phyloP scores from a whole-genome alignment of 1,139 yeast genomes.

The Debaryomycetaceae sp. region DNA sequence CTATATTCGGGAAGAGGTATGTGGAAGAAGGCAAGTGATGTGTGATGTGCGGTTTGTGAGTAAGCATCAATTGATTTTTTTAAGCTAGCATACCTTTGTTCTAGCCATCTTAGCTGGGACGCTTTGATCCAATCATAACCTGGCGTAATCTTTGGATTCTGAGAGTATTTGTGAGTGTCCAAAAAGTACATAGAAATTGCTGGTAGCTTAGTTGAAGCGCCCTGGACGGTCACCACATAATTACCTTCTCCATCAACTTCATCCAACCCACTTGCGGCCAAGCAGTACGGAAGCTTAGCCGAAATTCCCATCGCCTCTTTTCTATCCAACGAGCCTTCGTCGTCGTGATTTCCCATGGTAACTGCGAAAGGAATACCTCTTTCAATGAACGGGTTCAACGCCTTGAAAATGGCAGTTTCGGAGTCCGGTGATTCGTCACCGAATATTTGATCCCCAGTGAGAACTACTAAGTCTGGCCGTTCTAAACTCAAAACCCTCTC shows the following conservation, averaged over 20 bases:
- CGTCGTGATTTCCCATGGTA: slow-evolving; percentile 62
- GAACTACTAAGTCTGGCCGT: slow-evolving; percentile 73
- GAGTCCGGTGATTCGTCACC: slow-evolving; percentile 73
- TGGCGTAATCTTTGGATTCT: slow-evolving; percentile 58
- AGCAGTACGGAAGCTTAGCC: slow-evolving; percentile 60
- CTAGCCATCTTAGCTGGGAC: slow-evolving; percentile 62
- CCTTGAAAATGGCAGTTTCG: slow-evolving; percentile 73
- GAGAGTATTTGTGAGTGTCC: slow-evolving; percentile 77
- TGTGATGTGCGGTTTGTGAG: slow-evolving; percentile 27
- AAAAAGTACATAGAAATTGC: slow-evolving; percentile 67
- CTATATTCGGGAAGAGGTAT: slow-evolving; percentile 86
- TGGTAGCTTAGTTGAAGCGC: slow-evolving; percentile 34
- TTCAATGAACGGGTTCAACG: slow-evolving; percentile 63
- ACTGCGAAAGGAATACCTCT: slow-evolving; percentile 77
- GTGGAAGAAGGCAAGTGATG: slow-evolving; percentile 89
- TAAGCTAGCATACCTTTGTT: slow-evolving; percentile 33
- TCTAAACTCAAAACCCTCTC: slow-evolving; percentile 64
- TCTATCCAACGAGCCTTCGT: slow-evolving; percentile 69
- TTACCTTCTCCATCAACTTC: slow-evolving; percentile 78
- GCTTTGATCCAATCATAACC: slow-evolving; percentile 88
- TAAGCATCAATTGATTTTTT: slow-evolving; percentile 28
- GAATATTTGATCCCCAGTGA: slow-evolving; percentile 84
- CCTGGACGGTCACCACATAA: slow-evolving; percentile 54
- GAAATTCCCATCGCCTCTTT: slow-evolving; percentile 57
- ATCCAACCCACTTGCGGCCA: slow-evolving; percentile 60